Conservation (phyloP, 169 alveolate species). For the Plasmodium ovale region DNA sequence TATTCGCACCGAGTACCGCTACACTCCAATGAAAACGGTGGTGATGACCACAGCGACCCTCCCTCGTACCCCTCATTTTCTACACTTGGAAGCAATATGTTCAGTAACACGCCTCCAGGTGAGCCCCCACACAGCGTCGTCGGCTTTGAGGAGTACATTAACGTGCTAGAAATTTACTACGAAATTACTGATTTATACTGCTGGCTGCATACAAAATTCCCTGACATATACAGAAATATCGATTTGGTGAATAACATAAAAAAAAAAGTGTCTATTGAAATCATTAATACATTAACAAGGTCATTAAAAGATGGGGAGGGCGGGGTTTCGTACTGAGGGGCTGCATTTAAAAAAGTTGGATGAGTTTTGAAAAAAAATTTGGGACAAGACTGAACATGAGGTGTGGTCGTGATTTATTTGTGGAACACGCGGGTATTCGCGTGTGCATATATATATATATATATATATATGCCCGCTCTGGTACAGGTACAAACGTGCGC, state of each 20-base stretch:
- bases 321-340: neutral
- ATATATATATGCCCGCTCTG: too few species aligned
- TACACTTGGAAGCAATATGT: neutral
- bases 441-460: too few species aligned
- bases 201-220: conserved; percentile 68
- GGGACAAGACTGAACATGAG: neutral
- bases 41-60: neutral
- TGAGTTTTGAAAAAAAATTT: neutral
- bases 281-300: conserved; percentile 37
- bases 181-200: conserved; percentile 63
- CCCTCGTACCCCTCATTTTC: neutral
- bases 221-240: conserved; percentile 32
- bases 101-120: neutral
- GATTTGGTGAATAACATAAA: conserved; percentile 49
- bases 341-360: neutral
- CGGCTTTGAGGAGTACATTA: conserved; percentile 13
- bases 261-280: conserved; percentile 44
- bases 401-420: too few species aligned
- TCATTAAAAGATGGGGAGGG: conserved; percentile 12
- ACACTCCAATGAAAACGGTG: neutral
- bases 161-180: conserved; percentile 46
- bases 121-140: neutral
- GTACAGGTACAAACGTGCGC: too few species aligned
- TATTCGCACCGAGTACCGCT: neutral
- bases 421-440: too few species aligned